These are phyloP conservation scores for Trichoderma aggressivum DNA, from an alignment of 2,329 filamentous ascomycete genomes.

Conservation along the genomic window DNA sequence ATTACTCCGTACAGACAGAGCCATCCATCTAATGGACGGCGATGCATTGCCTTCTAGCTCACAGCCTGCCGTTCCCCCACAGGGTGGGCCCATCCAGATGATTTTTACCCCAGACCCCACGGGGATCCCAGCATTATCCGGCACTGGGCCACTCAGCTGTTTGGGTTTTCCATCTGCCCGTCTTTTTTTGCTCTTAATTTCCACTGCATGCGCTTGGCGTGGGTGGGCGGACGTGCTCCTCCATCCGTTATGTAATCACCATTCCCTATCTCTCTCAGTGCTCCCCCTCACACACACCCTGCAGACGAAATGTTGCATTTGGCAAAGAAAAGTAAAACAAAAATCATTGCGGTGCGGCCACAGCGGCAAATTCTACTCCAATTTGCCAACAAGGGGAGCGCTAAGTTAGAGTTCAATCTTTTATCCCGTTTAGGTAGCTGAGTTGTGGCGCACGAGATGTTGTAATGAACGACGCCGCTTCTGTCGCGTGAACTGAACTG, in stretches of 20 bases:
- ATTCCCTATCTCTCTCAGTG: neutral
- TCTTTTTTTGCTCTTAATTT: neutral
- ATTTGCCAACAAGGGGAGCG: neutral
- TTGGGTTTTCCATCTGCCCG: neutral
- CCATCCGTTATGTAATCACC: neutral
- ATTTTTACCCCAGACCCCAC: neutral
- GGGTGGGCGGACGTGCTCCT: neutral
- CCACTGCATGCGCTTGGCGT: neutral
- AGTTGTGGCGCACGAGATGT: neutral
- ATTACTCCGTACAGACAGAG: neutral
- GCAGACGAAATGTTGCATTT: neutral
- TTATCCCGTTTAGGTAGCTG: neutral
- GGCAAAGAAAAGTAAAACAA: neutral
- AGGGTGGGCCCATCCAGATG: neutral
- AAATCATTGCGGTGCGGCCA: neutral
- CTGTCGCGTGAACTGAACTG: neutral
- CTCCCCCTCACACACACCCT: neutral
- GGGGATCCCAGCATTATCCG: neutral
- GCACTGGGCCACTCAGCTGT: neutral
- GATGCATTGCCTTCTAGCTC: neutral
- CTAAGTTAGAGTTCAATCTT: constrained; percentile 8
- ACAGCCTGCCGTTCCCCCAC: neutral
- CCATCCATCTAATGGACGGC: neutral
- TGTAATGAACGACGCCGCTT: neutral
- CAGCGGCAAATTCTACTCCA: neutral